Conservation (phyloP, 371 early-diverging fungal species). For the Gilbertella persicaria region DNA sequence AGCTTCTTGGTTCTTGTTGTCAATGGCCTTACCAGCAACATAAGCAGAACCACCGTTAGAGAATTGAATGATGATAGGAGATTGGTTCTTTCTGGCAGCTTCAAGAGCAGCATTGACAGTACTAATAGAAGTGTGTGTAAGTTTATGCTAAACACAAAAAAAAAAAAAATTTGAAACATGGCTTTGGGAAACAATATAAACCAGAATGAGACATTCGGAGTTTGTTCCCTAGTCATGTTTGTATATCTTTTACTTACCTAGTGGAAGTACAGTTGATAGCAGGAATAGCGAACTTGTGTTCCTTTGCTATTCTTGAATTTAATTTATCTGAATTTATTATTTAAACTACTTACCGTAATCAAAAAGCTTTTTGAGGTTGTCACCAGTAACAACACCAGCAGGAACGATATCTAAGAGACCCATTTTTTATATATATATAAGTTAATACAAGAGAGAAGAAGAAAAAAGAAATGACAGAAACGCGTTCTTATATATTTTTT, state of each 20-base stretch:
- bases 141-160: not conserved
- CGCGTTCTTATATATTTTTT: slow-evolving; percentile 16
- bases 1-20: slow-evolving; percentile 85
- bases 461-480: slow-evolving; percentile 4
- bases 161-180: slow-evolving; percentile 7
- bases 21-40: slow-evolving; percentile 88
- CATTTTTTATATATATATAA: slow-evolving; percentile 32
- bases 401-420: slow-evolving; percentile 83
- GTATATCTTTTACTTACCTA: slow-evolving; percentile 35
- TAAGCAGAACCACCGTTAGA: slow-evolving; percentile 89
- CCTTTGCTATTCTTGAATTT: slow-evolving; percentile 55
- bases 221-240: slow-evolving; percentile 1
- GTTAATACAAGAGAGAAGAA: slow-evolving; percentile 10
- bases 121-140: slow-evolving; percentile 26
- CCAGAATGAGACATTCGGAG: not conserved
- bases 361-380: slow-evolving; percentile 84
- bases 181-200: not conserved
- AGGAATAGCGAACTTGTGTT: slow-evolving; percentile 88
- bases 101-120: slow-evolving; percentile 89
- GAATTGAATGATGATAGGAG: slow-evolving; percentile 91
- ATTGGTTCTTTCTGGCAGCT: slow-evolving; percentile 87
- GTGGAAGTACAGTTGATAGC: slow-evolving; percentile 94
- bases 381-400: slow-evolving; percentile 89
- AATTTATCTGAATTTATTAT: no score
- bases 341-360: slow-evolving; percentile 69